Evolutionary conservation across 192 early-diverging fungal species (phyloP), one percentile per base, ranked within the genome.

Genomic region (Rhizophagus clarus): DNA sequence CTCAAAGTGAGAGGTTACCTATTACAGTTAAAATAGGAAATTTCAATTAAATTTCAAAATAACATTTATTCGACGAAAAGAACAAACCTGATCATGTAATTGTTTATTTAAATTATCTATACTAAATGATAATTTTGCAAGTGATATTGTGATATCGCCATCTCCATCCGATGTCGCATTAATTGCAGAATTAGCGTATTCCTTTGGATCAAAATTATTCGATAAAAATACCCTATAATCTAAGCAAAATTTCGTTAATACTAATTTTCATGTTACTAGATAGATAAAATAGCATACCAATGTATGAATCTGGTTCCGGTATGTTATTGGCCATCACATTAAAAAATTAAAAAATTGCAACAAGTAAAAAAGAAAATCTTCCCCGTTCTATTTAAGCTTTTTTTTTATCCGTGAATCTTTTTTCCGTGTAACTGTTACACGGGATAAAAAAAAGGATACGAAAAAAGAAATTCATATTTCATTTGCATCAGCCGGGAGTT

Each of bases 71-170:
- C 24, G 29, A 17, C 51, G 17, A 62, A 40, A 64, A 2, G 29
- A 28, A 20, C 17, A 72, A 28, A 92, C 93, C 86, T 93, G 91
- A 24, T 93, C 90, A 29, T 93, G 90, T 20, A 94, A 88, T 51
- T 94, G 88, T 74, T 92, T 93, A 80, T 91, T 93, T 63, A 94
- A 81, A 82, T 91, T 92, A 60, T 94, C 93, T 24, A 94, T 89
- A 37, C 86, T 90, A 85, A 92, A 93, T 12, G 87, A 88, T 32
- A 94, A 83, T 80, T 89, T 92, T 28, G 91, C 84, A 0, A 94
- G 83, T 9, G 91, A 89, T 5, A 91, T 91, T 8, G 87, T 80
- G 17, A 94, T 88, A 82, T 94, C 92, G 4, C 87, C 86, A 62
- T 91, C 91, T 1, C 87, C 83, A 24, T 84, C 85, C 14, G 85